Evolutionary conservation across 1,139 yeast genomes (phyloP), one percentile per base, ranked within the genome.

Genomic region (Meyerozyma elateridarum): DNA sequence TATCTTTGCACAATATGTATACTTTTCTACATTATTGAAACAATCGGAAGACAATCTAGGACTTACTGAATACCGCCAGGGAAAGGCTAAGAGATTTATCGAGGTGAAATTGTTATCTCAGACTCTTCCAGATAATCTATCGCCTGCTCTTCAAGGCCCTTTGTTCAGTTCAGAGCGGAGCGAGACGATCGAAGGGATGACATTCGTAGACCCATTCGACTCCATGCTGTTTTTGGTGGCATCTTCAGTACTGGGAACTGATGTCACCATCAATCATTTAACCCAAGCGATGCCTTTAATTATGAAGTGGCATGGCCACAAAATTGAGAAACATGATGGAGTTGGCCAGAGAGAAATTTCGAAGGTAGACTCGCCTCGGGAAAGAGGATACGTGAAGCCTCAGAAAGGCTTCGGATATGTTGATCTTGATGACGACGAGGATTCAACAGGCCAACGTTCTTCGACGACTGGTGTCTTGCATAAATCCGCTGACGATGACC

Each of bases 401-500:
- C 40, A 36, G 14, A 46, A 42, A 22, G 73, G 73, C 0, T 66
- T 64, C 43, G 73, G 73, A 0, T 67, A 51, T 38, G 38, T 64
- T 13, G 65, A 60, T 24, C 46, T 50, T 3, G 32, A 48, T 2
- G 60, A 50, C 6, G 42, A 42, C 6, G 49, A 32, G 6, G 40
- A 31, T 9, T 9, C 20, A 7, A n/a, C n/a, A n/a, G n/a, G n/a
- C n/a, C n/a, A n/a, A n/a, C n/a, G n/a, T n/a, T n/a, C n/a, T n/a
- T n/a, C n/a, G n/a, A n/a, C n/a, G n/a, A n/a, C n/a, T n/a, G n/a
- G n/a, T n/a, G n/a, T n/a, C n/a, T n/a, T n/a, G n/a, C n/a, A n/a
- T n/a, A n/a, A n/a, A n/a, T n/a, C n/a, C n/a, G n/a, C n/a, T n/a
- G n/a, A n/a, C n/a, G n/a, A n/a, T n/a, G n/a, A n/a, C n/a, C n/a